phyloP scores from a whole-genome alignment of 2,329 filamentous ascomycete genomes.

The Microascus cirrosus region DNA sequence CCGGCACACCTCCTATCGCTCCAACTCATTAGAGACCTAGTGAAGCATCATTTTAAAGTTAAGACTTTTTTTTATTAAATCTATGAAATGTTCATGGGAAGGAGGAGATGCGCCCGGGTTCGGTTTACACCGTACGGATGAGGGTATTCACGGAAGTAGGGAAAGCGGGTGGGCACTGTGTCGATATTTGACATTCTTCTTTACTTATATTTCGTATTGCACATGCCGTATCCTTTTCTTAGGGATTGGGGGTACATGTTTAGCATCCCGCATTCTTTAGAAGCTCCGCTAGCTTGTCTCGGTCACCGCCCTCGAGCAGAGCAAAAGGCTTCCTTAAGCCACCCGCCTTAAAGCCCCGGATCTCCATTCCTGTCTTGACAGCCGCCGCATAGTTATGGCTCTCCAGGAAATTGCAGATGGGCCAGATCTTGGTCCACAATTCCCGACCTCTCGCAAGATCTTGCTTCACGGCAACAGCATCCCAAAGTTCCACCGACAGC shows the following conservation, averaged over 20 bases:
- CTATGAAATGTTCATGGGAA: no score
- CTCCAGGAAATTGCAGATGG: conserved; percentile 38
- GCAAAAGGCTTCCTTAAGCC: conserved; percentile 36
- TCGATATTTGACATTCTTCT: no score
- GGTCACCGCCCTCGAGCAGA: conserved; percentile 19
- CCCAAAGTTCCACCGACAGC: conserved; percentile 32
- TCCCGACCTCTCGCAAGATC: conserved; percentile 30
- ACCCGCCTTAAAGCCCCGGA: conserved; percentile 31
- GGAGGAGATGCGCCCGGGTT: no score
- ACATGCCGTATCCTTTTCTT: not conserved
- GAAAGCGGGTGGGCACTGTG: no score
- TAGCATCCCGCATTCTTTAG: conserved; percentile 22
- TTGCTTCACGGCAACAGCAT: conserved; percentile 28
- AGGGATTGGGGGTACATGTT: not conserved
- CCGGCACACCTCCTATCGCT: no score
- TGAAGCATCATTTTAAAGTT: no score
- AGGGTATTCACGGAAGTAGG: no score
- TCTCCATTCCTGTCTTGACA: conserved; percentile 37
- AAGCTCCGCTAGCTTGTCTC: conserved; percentile 21
- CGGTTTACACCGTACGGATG: no score
- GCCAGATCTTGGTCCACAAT: conserved; percentile 36
- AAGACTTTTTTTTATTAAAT: no score
- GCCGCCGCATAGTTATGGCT: conserved; percentile 32
- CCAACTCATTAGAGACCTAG: no score
- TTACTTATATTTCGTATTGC: no score